Conservation (phyloP, 768 basidiomycete genomes). For the Tephrocybe rancida region DNA sequence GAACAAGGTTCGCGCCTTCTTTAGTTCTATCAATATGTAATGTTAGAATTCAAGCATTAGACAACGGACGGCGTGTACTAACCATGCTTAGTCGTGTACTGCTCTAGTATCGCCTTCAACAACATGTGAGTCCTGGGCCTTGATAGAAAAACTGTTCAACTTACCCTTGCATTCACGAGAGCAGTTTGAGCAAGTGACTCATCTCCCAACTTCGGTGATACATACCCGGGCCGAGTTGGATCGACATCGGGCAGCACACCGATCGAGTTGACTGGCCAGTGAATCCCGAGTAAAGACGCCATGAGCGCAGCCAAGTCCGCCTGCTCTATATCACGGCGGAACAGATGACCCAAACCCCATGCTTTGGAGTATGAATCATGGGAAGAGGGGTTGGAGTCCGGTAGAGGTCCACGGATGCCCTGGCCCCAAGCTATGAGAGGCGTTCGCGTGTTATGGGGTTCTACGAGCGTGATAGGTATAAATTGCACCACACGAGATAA, state of each 20-base stretch:
- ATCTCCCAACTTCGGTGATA: conserved; percentile 48
- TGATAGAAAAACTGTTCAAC: not conserved
- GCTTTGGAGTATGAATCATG: conserved; percentile 71
- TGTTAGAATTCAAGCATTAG: not conserved
- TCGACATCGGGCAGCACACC: conserved; percentile 81
- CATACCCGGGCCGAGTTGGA: conserved; percentile 58
- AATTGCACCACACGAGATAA: not conserved
- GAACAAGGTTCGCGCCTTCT: conserved; percentile 54
- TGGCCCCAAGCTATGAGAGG: conserved; percentile 84
- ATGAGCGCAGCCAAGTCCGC: conserved; percentile 83
- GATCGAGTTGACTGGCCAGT: conserved; percentile 83
- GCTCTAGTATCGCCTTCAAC: conserved; percentile 71
- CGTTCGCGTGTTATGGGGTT: conserved; percentile 87
- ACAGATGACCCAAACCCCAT: conserved; percentile 61
- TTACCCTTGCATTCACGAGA: conserved; percentile 66
- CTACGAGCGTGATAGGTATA: conserved; percentile 36
- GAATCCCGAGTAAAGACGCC: conserved; percentile 68
- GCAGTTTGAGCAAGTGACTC: conserved; percentile 53
- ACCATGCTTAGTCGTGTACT: conserved; percentile 81
- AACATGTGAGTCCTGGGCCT: not conserved
- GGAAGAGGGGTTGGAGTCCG: conserved; percentile 55
- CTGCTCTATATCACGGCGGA: conserved; percentile 78
- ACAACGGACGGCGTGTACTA: conserved; percentile 20
- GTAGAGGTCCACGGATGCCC: conserved; percentile 71
- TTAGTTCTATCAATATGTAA: conserved; percentile 49